These are phyloP conservation scores for Penicillium crystallinum DNA, from an alignment of 495 filamentous ascomycete genomes.

Conservation along the genomic window DNA sequence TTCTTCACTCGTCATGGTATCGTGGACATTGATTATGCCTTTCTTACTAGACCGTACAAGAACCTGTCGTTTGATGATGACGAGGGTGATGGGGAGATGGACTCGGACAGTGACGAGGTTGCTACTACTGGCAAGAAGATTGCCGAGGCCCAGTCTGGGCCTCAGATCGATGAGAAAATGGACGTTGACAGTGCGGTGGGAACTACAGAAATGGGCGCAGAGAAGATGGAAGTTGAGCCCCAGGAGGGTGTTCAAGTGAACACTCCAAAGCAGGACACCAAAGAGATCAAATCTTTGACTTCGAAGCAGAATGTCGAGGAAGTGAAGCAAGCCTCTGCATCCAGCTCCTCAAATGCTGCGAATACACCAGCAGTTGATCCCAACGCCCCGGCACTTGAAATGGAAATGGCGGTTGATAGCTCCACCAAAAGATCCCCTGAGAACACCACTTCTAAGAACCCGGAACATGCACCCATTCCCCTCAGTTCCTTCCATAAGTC, in stretches of 20 bases:
- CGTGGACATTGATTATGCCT: not conserved
- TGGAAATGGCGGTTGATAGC: too few species aligned
- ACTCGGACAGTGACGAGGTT: not conserved
- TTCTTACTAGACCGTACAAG: not conserved
- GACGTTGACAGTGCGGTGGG: not conserved
- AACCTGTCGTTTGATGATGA: not conserved
- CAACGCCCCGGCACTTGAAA: too few species aligned
- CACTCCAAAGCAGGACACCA: too few species aligned
- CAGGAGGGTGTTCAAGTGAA: not conserved
- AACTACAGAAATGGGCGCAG: not conserved
- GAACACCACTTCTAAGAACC: too few species aligned
- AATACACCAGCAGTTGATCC: too few species aligned
- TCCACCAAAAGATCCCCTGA: too few species aligned
- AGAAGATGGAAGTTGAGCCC: not conserved
- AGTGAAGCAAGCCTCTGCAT: too few species aligned
- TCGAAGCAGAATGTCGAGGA: too few species aligned
- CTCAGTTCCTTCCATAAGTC: too few species aligned
- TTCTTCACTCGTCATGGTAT: not conserved
- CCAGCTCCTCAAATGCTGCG: too few species aligned
- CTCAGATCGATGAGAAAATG: not conserved
- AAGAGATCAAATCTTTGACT: too few species aligned
- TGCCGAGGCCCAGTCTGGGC: not conserved
- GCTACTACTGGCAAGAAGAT: not conserved
- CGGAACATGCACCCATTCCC: too few species aligned
- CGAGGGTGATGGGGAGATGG: not conserved